A percentile compares a stretch with the other conserved stretches of the same genome.
Evolutionary conservation across 192 early-diverging fungal species (phyloP).

Genomic region (Podochytrium sp.): DNA sequence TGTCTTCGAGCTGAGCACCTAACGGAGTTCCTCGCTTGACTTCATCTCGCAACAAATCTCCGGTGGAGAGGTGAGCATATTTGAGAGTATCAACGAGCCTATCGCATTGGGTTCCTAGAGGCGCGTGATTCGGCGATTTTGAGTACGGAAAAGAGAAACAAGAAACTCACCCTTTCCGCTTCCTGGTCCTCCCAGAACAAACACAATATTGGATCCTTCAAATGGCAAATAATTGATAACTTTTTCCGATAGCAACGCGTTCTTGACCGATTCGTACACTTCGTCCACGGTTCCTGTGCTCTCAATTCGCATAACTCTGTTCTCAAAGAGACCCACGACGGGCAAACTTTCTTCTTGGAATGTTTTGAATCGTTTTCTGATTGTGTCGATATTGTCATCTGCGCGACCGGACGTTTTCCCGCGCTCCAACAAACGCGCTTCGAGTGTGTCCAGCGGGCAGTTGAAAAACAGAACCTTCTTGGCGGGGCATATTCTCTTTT

Average conservation of each 20-base stretch:
- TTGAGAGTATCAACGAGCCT: slow-evolving; percentile 46
- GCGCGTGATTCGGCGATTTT: not conserved
- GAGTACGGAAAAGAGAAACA: not conserved
- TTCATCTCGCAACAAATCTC: slow-evolving; percentile 65
- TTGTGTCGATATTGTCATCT: slow-evolving; percentile 64
- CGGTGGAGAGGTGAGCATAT: slow-evolving; percentile 60
- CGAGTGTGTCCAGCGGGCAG: slow-evolving; percentile 56
- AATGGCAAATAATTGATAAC: slow-evolving; percentile 28
- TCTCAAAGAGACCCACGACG: slow-evolving; percentile 52
- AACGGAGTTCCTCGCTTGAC: slow-evolving; percentile 45
- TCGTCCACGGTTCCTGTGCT: slow-evolving; percentile 23
- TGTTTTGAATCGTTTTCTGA: slow-evolving; percentile 55
- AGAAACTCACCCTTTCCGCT: slow-evolving; percentile 37
- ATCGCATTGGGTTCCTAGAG: slow-evolving; percentile 66
- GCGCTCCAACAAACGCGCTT: slow-evolving; percentile 56
- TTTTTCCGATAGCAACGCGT: not conserved
- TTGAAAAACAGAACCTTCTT: slow-evolving; percentile 44
- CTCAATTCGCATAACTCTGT: slow-evolving; percentile 30
- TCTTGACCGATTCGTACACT: not conserved
- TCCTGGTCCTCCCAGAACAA: slow-evolving; percentile 59
- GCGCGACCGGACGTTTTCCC: slow-evolving; percentile 57
- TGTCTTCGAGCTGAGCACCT: slow-evolving; percentile 44
- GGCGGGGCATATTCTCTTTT: slow-evolving; percentile 43
- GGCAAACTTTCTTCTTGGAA: slow-evolving; percentile 54
- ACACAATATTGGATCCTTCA: slow-evolving; percentile 43